Base-by-base conservation (phyloP, 352 stramenopile genomes). In the Achlya hypogyna region DNA sequence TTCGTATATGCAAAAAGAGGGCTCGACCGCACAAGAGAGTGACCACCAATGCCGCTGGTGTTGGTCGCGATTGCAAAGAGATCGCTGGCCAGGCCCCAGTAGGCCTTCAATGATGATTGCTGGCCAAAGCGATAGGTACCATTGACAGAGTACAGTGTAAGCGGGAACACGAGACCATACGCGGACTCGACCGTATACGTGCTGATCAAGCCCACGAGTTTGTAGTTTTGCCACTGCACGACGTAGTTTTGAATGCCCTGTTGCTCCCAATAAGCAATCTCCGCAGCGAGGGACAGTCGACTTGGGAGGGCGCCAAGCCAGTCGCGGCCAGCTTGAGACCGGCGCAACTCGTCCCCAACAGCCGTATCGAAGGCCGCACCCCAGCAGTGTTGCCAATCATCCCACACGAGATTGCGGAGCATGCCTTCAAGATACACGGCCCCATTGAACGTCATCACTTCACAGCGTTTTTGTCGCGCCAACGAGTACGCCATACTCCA, bases 161-260 rank as follows among this genome's bases (percentile, higher is more conserved):
- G 29, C 10, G 51, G 51, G 28, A 35, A 58, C 6, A 31, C 29
- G 28, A 58, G n/a, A 9, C 51, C 51, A n/a, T 59, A 59, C 27
- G 25, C 25, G 10, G 23, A 35, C 20, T 23, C 25, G 20, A 59
- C 31, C 6, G 20, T 35, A n/a, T 59, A 59, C 20, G 25, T 18
- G 14, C 25, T 59, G 22, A 23, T 9, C 10, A 59, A 16, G 10
- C 51, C 51, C 16, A 59, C 40, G 8, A n/a, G 29, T n/a, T 59
- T 59, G 31, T 42, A 59, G 29, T 59, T 59, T 31, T 59, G 51
- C 51, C 51, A 59, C 51, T 59, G 51, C 2, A 31, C 29, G 14
- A 40, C 51, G 29, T 35, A 59, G 12, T 23, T 35, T 40, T 23
- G 9, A 9, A 59, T 42, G 18, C 18, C 29, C n/a, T 34, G 40